Evolutionary conservation across 1,139 yeast species (phyloP), one percentile per base, ranked within the genome.

Genomic region (Scheffersomyces insectosa): DNA sequence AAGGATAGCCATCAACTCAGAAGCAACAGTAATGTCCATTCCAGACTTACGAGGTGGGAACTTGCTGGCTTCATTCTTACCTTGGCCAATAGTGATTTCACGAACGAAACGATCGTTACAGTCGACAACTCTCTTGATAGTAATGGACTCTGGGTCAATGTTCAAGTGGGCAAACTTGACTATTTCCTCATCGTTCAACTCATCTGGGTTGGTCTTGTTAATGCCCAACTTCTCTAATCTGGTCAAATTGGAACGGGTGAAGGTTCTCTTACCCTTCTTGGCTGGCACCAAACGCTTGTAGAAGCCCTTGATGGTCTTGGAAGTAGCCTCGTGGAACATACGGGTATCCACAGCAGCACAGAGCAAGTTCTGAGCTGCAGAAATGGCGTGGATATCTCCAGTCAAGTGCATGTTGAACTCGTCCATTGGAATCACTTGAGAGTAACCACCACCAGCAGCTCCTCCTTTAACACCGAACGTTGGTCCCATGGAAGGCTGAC

Each of bases 401-500:
- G 93, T 86, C 51, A 86, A 73, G 63, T 86, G 93, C 85, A 86
- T 79, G 67, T 86, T 86, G 69, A 86, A 86, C 62, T 86, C 93
- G 62, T 86, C 95, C 93, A 86, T 86, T 41, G 95, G 95, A 59
- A 86, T 85, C 20, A 85, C 93, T 64, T 86, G 93, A 6, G 95
- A 77, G 59, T 85, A 85, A 42, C 93, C 93, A 61, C 93, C 95
- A 55, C 95, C 95, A 9, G 95, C 93, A 48, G 95, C 95, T 64
- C 93, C 93, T 60, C 95, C 95, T 65, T 86, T 86, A 45, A 85
- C 88, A 64, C 95, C 95, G 57, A 86, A 85, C 8, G 93, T 86
- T 42, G 95, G 95, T 16, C 95, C 95, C 91, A 85, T 85, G 11
- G 90, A 83, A 11, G 95, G 93, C 61, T 86, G 95, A 66, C 95